Base-by-base conservation (phyloP, 352 stramenopile genomes). In the Globisporangium cederbergense region DNA sequence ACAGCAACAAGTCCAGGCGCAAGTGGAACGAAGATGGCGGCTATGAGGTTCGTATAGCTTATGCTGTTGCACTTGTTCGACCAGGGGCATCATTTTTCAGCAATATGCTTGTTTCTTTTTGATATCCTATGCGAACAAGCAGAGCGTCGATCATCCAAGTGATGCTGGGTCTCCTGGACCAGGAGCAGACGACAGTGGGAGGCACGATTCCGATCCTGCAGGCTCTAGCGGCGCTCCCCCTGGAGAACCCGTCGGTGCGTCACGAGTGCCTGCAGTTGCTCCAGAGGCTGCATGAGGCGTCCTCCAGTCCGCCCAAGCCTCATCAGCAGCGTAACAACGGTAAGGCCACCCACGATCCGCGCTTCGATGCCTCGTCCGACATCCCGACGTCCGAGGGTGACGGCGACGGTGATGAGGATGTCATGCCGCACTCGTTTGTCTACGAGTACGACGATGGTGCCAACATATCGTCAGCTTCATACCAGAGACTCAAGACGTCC, bases 141-240 rank as follows among this genome's bases (percentile, higher is more conserved):
- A 77, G 78, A 38, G 78, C 81, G 11, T 71, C 77, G n/a, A 71
- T 89, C 58, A 65, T 93, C 28, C 78, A 89, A 22, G 54, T 72
- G 2, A 78, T 91, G 45, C 62, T 91, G 28, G 61, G 63, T 0
- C 70, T 93, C 13, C 62, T 91, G 25, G 78, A 90, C 46, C 78
- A 83, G n/a, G 74, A 81, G n/a, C 66, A 88, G 40, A 65, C 62
- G 13, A 71, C 72, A 13, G 59, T 91, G 8, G 50, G 78, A 63
- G 72, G 75, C 36, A 68, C 77, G n/a, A 69, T 87, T 14, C 65
- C 76, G n/a, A 62, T 90, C 13, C 72, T 93, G 22, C 70, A 88
- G 50, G 55, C 61, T 9, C 65, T 86, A 4, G 66, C 73, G 16
- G 28, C 64, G 16, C 63, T 91, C 32, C 76, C 78, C 3, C 73